Evolutionary conservation across 148 eudicot species (phyloP).

Genomic region (Polygonum aviculare): DNA sequence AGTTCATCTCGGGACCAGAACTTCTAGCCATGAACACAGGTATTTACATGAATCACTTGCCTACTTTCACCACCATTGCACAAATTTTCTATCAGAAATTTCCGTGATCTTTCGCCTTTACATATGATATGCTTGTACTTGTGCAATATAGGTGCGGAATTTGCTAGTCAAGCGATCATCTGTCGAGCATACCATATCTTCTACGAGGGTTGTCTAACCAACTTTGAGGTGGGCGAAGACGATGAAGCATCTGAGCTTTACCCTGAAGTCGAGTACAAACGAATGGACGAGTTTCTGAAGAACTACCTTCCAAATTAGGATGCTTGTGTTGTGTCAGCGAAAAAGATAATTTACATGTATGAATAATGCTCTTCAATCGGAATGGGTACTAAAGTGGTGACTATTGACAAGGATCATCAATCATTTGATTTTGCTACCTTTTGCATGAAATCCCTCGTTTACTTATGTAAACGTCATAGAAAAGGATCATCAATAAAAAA

Average conservation of each 20-base stretch:
- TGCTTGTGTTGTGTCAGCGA: neutral
- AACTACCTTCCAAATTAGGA: constrained; percentile 17
- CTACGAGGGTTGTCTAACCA: constrained; percentile 44
- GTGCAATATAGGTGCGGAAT: constrained; percentile 14
- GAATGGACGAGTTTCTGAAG: constrained; percentile 32
- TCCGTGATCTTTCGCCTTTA: no score
- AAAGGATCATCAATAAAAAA: no score
- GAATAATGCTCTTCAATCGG: no score
- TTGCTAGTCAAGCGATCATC: neutral
- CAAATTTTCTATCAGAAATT: constrained; percentile 15
- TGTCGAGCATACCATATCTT: constrained; percentile 38
- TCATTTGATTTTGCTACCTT: no score
- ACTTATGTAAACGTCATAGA: neutral
- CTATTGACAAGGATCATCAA: no score
- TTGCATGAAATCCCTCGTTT: no score
- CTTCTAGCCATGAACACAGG: constrained; percentile 8
- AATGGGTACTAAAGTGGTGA: no score
- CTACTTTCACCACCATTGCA: no score
- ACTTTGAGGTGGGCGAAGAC: constrained; percentile 37
- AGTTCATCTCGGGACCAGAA: constrained; percentile 23
- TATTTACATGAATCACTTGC: no score
- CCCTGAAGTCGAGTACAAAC: constrained; percentile 38
- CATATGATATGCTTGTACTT: no score
- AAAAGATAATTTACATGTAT: no score
- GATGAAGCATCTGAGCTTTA: constrained; percentile 45